Conservation (phyloP, 768 basidiomycete species). For the Auriscalpium microsporum region DNA sequence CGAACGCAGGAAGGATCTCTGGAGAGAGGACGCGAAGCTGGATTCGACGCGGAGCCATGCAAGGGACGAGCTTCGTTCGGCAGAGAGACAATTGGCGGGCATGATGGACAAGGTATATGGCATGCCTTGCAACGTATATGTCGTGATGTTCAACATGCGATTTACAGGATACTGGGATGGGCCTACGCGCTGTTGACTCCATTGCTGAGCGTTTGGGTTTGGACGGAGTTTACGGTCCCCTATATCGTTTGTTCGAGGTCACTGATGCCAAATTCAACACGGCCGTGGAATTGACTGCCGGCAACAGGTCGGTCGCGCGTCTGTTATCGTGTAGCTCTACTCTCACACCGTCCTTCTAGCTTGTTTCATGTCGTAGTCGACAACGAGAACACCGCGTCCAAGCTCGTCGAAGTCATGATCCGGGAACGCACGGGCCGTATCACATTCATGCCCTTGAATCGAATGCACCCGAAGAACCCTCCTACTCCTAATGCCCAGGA, state of each 20-base stretch:
- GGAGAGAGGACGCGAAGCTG: conserved; percentile 91
- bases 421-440: conserved; percentile 90
- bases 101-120: conserved; percentile 90
- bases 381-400: conserved; percentile 86
- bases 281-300: conserved; percentile 90
- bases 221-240: conserved; percentile 84
- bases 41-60: conserved; percentile 71
- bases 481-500: conserved; percentile 65
- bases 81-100: conserved; percentile 69
- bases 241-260: conserved; percentile 91
- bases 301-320: conserved; percentile 63
- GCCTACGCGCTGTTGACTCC: conserved; percentile 76
- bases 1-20: conserved; percentile 85
- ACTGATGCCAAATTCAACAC: conserved; percentile 83
- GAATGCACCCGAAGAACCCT: conserved; percentile 70
- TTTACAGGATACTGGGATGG: conserved; percentile 81
- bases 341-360: conserved; percentile 31
- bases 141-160: neutral
- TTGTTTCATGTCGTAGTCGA: conserved; percentile 98
- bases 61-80: conserved; percentile 67
- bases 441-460: conserved; percentile 97
- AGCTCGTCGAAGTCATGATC: conserved; percentile 89
- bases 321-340: neutral
- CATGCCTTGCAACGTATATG: neutral
- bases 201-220: conserved; percentile 72